These are phyloP conservation scores for Lagenidium giganteum DNA, from an alignment of 352 stramenopile genomes.

Conservation along the genomic window DNA sequence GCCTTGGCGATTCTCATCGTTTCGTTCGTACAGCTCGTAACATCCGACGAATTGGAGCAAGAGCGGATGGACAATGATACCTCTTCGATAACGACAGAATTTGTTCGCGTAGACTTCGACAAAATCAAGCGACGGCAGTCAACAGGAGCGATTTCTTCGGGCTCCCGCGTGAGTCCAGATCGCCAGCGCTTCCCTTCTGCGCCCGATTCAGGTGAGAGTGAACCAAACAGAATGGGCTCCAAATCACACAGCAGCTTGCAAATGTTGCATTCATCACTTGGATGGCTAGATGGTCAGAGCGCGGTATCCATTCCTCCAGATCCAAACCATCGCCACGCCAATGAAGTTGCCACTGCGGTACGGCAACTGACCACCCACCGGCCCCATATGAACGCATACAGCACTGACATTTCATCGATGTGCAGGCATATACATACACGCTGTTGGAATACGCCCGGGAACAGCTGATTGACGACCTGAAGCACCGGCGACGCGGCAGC, in stretches of 20 bases:
- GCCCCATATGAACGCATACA: not conserved
- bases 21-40: too few species aligned
- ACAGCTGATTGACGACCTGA: conserved; percentile 25
- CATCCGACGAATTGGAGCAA: too few species aligned
- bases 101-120: too few species aligned
- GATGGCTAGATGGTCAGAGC: conserved; percentile 15
- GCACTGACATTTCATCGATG: not conserved
- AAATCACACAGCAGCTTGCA: too few species aligned
- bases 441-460: conserved; percentile 25
- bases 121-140: conserved; percentile 14
- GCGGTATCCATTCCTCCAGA: conserved; percentile 24
- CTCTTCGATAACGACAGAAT: too few species aligned
- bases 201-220: conserved; percentile 20
- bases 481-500: conserved; percentile 1
- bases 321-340: conserved; percentile 14
- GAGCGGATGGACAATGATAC: too few species aligned
- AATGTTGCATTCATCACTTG: too few species aligned
- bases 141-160: conserved; percentile 1
- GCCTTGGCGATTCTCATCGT: too few species aligned
- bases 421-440: conserved; percentile 24
- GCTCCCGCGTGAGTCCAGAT: too few species aligned
- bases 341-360: conserved; percentile 14
- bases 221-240: too few species aligned
- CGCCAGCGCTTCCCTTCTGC: conserved; percentile 16
- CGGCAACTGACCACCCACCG: not conserved